Base-by-base conservation (phyloP, 2,329 filamentous ascomycete genomes). In the Colletotrichum incanum region DNA sequence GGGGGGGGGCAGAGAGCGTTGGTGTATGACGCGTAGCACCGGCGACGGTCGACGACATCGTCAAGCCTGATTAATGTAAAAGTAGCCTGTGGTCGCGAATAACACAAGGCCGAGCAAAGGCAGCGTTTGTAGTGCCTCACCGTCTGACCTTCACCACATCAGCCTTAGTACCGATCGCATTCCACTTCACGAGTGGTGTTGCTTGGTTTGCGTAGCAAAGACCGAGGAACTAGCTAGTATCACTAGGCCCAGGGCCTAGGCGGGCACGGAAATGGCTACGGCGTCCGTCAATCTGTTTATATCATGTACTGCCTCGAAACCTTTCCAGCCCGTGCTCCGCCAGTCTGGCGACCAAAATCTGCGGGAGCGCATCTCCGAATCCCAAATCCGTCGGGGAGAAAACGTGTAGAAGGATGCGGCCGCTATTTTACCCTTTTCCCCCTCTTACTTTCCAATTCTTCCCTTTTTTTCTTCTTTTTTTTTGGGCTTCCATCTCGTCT, bases 211-310 rank as follows among this genome's bases (percentile, higher is more conserved):
- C 37, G 14, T 11, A 26, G 37, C 12, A 26, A 26, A 14, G 12
- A 5, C 55, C n/a, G n/a, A 20, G 31, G 37, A 39, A 9, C 55
- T 39, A 41, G 23, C 14, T n/a, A 55, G 28, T 26, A 34, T 41
- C 37, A 6, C n/a, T 18, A n/a, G 37, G 55, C 14, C 55, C 12
- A 26, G 34, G 41, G 55, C 34, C n/a, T 41, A 41, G 37, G n/a
- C 37, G 4, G 55, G n/a, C 20, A 41, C 34, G n/a, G 14, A 26
- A 18, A 26, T 41, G 41, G n/a, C 55, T 20, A 58, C 12, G 37
- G 55, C 55, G 55, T 8, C 37, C n/a, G 23, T 58, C 55, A 41
- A 41, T 58, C 55, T 41, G 55, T 26, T 58, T 41, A 58, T 41
- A 41, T 26, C 6, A 4, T 23, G 0, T 6, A 12, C 31, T 41